These are phyloP conservation scores for Saitozyma sp. DNA, from an alignment of 768 basidiomycete species.

Conservation along the genomic window DNA sequence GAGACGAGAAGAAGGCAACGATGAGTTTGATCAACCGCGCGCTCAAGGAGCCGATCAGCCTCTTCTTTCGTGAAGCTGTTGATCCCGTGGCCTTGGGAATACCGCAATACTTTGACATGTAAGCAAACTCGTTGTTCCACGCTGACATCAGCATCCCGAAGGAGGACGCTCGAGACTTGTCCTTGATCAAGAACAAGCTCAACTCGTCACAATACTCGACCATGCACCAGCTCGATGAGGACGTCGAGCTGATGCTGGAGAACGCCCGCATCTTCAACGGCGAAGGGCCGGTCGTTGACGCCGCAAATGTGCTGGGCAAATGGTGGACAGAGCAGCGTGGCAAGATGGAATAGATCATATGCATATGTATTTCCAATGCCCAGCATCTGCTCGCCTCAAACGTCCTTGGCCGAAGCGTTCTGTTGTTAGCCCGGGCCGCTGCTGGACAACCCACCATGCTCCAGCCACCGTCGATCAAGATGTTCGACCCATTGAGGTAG, in stretches of 20 bases:
- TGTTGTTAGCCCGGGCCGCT: constrained; percentile 3
- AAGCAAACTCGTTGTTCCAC: neutral
- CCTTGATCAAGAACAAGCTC: constrained; percentile 75
- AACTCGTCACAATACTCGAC: constrained; percentile 78
- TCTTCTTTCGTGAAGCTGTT: constrained; percentile 58
- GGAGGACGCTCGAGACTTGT: constrained; percentile 83
- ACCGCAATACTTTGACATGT: constrained; percentile 80
- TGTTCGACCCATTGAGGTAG: constrained; percentile 34
- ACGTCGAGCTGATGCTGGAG: constrained; percentile 79
- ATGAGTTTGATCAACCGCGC: constrained; percentile 68
- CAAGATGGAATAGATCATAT: constrained; percentile 31
- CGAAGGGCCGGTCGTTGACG: constrained; percentile 28
- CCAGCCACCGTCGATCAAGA: constrained; percentile 40
- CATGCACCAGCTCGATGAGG: constrained; percentile 75
- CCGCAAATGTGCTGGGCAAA: constrained; percentile 31
- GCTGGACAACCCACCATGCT: constrained; percentile 17
- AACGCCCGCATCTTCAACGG: constrained; percentile 92
- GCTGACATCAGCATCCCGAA: constrained; percentile 61
- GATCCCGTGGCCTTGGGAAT: constrained; percentile 80
- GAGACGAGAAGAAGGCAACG: constrained; percentile 76
- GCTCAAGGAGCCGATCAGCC: constrained; percentile 68
- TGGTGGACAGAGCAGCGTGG: constrained; percentile 42
- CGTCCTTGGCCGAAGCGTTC: constrained; percentile 29
- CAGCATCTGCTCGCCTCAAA: constrained; percentile 8
- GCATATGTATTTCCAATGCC: neutral